Conservation (phyloP, 2,329 filamentous ascomycete species). For the Colletotrichum lini region DNA sequence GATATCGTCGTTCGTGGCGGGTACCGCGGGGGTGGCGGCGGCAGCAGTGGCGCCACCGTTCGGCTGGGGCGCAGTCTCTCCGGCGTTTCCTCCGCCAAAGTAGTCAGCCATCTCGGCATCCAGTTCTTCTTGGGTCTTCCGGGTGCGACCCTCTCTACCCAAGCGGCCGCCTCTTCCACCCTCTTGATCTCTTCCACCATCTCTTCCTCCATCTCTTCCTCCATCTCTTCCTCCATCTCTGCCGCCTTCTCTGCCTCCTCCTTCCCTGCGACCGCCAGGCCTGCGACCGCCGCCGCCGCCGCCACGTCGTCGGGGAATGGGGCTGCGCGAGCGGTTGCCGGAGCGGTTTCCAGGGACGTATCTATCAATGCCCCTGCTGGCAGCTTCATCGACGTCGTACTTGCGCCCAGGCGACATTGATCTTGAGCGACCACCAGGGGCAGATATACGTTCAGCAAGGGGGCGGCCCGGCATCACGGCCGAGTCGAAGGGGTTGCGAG, state of each 20-base stretch:
- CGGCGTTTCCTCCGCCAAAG: constrained; percentile 68
- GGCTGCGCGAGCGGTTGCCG: constrained; percentile 70
- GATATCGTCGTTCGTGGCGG: constrained; percentile 68
- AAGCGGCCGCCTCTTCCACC: constrained; percentile 57
- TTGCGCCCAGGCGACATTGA: constrained; percentile 68
- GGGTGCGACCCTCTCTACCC: constrained; percentile 68
- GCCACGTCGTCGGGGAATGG: constrained; percentile 66
- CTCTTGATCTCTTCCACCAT: constrained; percentile 60
- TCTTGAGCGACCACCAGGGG: constrained; percentile 71
- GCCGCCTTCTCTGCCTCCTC: constrained; percentile 51
- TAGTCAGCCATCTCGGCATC: constrained; percentile 99
- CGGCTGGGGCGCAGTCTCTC: constrained; percentile 54
- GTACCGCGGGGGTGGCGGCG: constrained; percentile 52
- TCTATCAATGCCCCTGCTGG: constrained; percentile 80
- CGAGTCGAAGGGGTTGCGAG: constrained; percentile 70
- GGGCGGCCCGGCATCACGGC: constrained; percentile 70
- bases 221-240: constrained; percentile 59
- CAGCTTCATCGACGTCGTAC: constrained; percentile 69
- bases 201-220: constrained; percentile 54
- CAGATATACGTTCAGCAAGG: constrained; percentile 73
- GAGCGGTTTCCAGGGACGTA: constrained; percentile 76
- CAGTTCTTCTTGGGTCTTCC: constrained; percentile 91
- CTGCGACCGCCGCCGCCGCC: constrained; percentile 63
- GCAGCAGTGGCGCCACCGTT: constrained; percentile 53
- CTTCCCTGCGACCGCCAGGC: constrained; percentile 65